Conservation (phyloP, 2,329 filamentous ascomycete species). For the Aspergillus japonicus region DNA sequence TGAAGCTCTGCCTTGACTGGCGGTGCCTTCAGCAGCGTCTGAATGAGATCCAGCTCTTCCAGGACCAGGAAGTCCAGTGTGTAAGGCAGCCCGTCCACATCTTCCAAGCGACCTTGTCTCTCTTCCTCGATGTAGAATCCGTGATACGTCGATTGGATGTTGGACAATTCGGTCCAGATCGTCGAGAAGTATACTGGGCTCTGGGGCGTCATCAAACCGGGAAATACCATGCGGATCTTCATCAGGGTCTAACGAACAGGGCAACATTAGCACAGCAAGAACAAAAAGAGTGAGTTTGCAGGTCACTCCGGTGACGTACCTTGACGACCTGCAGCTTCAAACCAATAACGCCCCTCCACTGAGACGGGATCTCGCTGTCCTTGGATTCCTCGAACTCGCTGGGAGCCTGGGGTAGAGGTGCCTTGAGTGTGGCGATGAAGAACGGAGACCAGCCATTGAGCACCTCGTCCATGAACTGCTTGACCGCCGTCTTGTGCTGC, state of each 20-base stretch:
- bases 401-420: conserved; percentile 63
- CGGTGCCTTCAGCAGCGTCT: conserved; percentile 82
- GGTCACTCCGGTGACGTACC: conserved; percentile 40
- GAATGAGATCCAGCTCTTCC: conserved; percentile 92
- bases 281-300: neutral
- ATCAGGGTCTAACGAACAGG: conserved; percentile 65
- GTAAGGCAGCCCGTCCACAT: conserved; percentile 87
- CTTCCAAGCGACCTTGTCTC: conserved; percentile 82
- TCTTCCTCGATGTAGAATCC: conserved; percentile 83
- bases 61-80: conserved; percentile 90
- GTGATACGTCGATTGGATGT: conserved; percentile 70
- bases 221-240: conserved; percentile 82
- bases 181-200: conserved; percentile 79
- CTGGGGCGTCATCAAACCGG: conserved; percentile 76
- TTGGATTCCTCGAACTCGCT: conserved; percentile 58
- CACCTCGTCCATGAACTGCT: conserved; percentile 83
- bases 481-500: conserved; percentile 82
- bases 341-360: conserved; percentile 78
- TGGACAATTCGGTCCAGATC: conserved; percentile 82
- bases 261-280: conserved; percentile 14
- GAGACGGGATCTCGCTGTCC: conserved; percentile 56
- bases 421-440: conserved; percentile 76
- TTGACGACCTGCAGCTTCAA: conserved; percentile 93
- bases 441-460: conserved; percentile 85
- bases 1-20: conserved; percentile 89